Evolutionary conservation across 768 basidiomycete genomes (phyloP).

Genomic region (Boletus vinaceobasis): DNA sequence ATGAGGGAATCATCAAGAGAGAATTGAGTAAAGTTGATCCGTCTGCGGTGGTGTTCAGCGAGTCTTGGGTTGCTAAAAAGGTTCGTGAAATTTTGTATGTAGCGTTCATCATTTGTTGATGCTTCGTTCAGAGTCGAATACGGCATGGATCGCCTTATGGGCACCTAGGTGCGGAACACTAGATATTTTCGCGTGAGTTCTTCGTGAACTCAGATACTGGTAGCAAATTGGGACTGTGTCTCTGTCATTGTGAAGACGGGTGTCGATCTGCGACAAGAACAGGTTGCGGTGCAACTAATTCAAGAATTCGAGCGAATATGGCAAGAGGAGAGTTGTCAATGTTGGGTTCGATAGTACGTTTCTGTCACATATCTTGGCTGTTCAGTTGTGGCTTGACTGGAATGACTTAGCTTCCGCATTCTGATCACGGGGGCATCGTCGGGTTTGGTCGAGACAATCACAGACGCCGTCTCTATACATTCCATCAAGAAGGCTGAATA

Average conservation of each 20-base stretch:
- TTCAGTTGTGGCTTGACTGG: background rate
- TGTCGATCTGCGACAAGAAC: constrained; percentile 94
- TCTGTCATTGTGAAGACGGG: constrained; percentile 99
- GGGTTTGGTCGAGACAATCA: constrained; percentile 96
- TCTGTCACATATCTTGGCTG: background rate
- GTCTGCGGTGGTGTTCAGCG: constrained; percentile 91
- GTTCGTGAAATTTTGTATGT: constrained; percentile 34
- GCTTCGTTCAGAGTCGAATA: constrained; percentile 62
- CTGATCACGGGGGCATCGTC: constrained; percentile 91
- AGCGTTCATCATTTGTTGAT: constrained; percentile 5
- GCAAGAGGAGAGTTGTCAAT: constrained; percentile 88
- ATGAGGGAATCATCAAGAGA: constrained; percentile 88
- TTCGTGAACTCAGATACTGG: constrained; percentile 8
- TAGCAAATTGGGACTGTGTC: constrained; percentile 83
- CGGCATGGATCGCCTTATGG: constrained; percentile 93
- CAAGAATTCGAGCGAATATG: constrained; percentile 91
- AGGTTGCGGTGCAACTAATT: constrained; percentile 93
- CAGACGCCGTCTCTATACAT: constrained; percentile 96
- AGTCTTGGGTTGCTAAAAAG: constrained; percentile 94
- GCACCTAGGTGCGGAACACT: constrained; percentile 64
- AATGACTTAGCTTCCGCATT: constrained; percentile 77
- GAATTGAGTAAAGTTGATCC: constrained; percentile 96
- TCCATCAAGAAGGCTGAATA: constrained; percentile 99
- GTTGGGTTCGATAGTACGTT: constrained; percentile 90
- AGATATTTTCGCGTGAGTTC: constrained; percentile 1